phyloP scores from a whole-genome alignment of 352 stramenopile genomes.

The Pythium biforme region DNA sequence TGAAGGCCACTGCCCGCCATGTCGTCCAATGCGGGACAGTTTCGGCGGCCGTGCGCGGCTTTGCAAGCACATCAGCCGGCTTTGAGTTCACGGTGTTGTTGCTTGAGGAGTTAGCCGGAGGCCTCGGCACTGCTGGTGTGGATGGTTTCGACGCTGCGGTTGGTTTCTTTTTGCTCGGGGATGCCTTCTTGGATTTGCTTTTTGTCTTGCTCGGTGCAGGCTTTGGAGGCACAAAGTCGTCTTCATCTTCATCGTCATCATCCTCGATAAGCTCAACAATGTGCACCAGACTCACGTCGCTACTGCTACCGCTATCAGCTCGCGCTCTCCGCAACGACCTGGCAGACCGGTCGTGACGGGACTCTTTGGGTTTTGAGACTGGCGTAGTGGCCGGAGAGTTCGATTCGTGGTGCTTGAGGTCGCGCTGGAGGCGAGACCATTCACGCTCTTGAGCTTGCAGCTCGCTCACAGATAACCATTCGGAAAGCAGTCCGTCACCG shows the following conservation, averaged over 20 bases:
- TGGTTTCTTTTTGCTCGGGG: neutral
- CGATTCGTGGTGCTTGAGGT: constrained; percentile 15
- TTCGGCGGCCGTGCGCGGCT: constrained; percentile 26
- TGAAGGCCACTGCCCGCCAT: constrained; percentile 11
- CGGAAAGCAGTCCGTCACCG: constrained; percentile 8
- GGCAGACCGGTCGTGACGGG: neutral
- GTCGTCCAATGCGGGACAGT: constrained; percentile 28
- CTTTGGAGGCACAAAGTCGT: constrained; percentile 10
- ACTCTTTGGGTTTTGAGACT: neutral
- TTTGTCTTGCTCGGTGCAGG: constrained; percentile 8
- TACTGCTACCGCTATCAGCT: constrained; percentile 14
- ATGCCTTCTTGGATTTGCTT: constrained; percentile 2
- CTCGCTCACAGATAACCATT: constrained; percentile 27
- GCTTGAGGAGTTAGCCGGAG: neutral
- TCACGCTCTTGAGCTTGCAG: constrained; percentile 29
- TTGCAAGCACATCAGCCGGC: constrained; percentile 15
- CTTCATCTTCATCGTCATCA: constrained; percentile 27
- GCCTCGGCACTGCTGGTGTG: constrained; percentile 3
- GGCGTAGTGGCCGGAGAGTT: neutral
- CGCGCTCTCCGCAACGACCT: constrained; percentile 1
- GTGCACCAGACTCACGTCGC: constrained; percentile 25
- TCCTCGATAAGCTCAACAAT: constrained; percentile 30
- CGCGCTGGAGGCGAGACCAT: constrained; percentile 23
- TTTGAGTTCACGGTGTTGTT: neutral
- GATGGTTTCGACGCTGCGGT: neutral